Percentiles rank a stretch among this genome's conserved stretches.
These are phyloP conservation scores for Decorospora gaudefroyi DNA, from an alignment of 2,329 filamentous ascomycete species.

Conservation along the genomic window DNA sequence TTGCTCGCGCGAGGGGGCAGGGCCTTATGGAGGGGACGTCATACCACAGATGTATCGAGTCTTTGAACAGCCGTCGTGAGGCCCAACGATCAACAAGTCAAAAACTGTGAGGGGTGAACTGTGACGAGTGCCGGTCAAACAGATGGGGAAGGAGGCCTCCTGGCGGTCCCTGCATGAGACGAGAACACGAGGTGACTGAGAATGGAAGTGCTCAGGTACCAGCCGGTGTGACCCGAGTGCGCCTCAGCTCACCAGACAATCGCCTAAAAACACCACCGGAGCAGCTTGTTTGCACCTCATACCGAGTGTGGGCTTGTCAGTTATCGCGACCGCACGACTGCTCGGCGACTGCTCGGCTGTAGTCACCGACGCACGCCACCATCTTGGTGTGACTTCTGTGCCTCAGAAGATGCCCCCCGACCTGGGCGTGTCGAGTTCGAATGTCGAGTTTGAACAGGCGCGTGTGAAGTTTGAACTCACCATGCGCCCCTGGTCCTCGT, in stretches of 20 bases:
- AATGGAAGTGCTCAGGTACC: constrained; percentile 31
- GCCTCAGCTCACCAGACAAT: constrained; percentile 25
- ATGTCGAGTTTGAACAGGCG: too few relatives aligned
- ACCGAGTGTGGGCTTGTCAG: constrained; percentile 17
- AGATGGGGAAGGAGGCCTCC: constrained; percentile 11
- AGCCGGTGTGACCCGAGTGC: constrained; percentile 9
- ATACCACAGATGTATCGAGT: constrained; percentile 11
- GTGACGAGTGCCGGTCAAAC: constrained; percentile 23
- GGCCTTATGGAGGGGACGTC: constrained; percentile 22
- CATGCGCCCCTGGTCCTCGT: too few relatives aligned
- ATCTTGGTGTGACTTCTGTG: too few relatives aligned
- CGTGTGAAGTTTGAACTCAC: too few relatives aligned
- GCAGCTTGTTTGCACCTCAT: constrained; percentile 20
- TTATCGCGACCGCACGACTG: constrained; percentile 15
- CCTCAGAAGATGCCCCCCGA: too few relatives aligned
- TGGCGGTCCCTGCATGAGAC: constrained; percentile 36
- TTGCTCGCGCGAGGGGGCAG: constrained; percentile 11
- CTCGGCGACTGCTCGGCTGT: constrained; percentile 18
- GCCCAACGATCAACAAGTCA: too few relatives aligned
- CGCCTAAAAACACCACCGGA: constrained; percentile 27
- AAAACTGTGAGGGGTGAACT: too few relatives aligned
- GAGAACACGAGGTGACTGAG: too few relatives aligned
- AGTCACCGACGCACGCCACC: constrained; percentile 9
- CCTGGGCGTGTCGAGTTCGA: too few relatives aligned
- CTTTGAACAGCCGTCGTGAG: constrained; percentile 2